Evolutionary conservation across 371 early-diverging fungal species (phyloP), one percentile per base, ranked within the genome.

Genomic region (Lichtheimia ramosa): DNA sequence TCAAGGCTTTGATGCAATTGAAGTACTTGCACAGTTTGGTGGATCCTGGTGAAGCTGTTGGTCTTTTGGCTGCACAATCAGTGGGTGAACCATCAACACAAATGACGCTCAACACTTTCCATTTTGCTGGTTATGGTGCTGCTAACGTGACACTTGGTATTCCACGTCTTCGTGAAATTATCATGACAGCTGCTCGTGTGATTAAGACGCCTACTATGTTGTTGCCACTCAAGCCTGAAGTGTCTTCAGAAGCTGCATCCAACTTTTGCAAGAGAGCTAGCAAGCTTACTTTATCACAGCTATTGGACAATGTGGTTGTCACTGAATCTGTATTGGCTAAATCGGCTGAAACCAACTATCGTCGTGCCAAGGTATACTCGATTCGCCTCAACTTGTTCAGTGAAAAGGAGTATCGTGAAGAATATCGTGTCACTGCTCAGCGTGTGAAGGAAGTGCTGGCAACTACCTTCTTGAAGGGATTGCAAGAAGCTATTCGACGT

Each of bases 81-180:
- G 90, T 99, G 48, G 99, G 99, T 63, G 99, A 99, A 79, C 99
- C 99, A n/a, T 96, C 97, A 39, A 99, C 99, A 8, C 99, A 99
- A 75, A 99, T 99, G 99, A 99, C 99, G 21, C 83, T 99, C 49
- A 99, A 99, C 83, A 99, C 99, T 59, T 99, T 99, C 92, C 99
- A 99, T 83, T 94, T 99, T 83, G 99, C 99, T 62, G 99, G 99
- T 58, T 97, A 97, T 69, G 99, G 99, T 79, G 98, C 97, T 65
- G 89, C 92, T 79, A 98, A 98, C 85, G 99, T 99, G 64, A 99
- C 99, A 0, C 89, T 99, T 50, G 99, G 99, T 89, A 99, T 99
- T 70, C 99, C 99, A 24, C 94, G 99, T 84, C 85, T 99, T 53
- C 92, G 98, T 71, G 99, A 99, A 86, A 97, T 99, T 64, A 91